Percentiles rank a stretch among this genome's conserved stretches.
Evolutionary conservation across 306 rosid genomes (phyloP).

Genomic region (Hylodesmum podocarpum): DNA sequence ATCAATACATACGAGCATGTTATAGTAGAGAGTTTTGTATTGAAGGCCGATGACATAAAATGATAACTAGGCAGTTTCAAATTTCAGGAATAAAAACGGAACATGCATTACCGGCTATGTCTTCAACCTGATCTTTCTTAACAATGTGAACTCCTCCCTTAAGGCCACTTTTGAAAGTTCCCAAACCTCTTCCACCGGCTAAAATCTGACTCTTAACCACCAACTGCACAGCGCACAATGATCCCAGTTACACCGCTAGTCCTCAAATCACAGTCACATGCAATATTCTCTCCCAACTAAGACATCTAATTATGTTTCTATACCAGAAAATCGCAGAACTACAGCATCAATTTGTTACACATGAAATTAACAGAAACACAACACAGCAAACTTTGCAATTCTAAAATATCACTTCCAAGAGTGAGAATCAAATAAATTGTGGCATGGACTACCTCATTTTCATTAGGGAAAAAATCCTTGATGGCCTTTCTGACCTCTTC

Average conservation of each 20-base stretch:
- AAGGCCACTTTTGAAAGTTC: conserved; percentile 89
- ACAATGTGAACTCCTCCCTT: conserved; percentile 98
- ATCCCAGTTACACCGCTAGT: conserved; percentile 33
- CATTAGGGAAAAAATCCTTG: conserved; percentile 57
- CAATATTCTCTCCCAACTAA: not conserved
- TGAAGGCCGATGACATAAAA: conserved; percentile 14
- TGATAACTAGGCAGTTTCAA: conserved; percentile 16
- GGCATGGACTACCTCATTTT: conserved; percentile 38
- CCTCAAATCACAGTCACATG: not conserved
- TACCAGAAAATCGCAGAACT: not conserved
- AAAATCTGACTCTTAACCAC: conserved; percentile 67
- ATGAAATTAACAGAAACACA: not conserved
- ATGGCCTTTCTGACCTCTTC: conserved; percentile 49
- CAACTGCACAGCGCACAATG: conserved; percentile 48
- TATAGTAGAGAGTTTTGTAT: not conserved
- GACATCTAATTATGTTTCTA: not conserved
- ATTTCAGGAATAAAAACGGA: not conserved
- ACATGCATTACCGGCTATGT: conserved; percentile 74
- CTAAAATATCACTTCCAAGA: not conserved
- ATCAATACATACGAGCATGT: not conserved
- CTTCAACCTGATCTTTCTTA: conserved; percentile 80
- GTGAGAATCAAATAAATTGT: not conserved
- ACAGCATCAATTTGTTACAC: not conserved
- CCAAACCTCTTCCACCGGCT: conserved; percentile 98
- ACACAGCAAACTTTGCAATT: not conserved